These are phyloP conservation scores for Cladosporium sp. DNA, from an alignment of 2,329 filamentous ascomycete species.

Conservation along the genomic window DNA sequence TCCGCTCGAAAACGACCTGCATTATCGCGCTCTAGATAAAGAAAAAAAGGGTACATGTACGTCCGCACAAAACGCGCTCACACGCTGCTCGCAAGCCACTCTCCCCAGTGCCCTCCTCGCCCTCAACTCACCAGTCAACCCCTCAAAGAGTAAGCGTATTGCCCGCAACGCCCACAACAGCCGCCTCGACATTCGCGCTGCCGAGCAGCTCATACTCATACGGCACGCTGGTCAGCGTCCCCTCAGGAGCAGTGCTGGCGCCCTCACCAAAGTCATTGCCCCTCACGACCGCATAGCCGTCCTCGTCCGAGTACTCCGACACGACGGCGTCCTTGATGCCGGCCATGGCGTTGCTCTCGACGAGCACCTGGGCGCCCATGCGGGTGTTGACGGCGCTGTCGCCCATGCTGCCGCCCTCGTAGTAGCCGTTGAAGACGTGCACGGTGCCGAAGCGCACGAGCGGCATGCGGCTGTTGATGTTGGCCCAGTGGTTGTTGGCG, in stretches of 20 bases:
- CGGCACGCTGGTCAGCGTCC: conserved; percentile 29
- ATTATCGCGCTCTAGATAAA: not conserved
- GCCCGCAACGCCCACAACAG: conserved; percentile 36
- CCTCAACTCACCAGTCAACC: not conserved
- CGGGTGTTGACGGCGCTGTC: conserved; percentile 38
- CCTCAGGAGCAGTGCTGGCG: conserved; percentile 25
- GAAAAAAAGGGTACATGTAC: no score
- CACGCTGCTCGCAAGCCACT: not conserved
- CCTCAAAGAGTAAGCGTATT: conserved; percentile 31
- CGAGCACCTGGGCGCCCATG: conserved; percentile 37
- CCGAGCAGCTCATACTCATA: conserved; percentile 32
- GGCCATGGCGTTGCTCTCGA: conserved; percentile 37
- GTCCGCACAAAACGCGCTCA: no score
- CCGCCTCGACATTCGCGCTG: conserved; percentile 31
- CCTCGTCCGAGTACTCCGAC: conserved; percentile 25
- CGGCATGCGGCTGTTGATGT: conserved; percentile 59
- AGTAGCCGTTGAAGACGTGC: conserved; percentile 54
- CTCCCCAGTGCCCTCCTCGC: not conserved
- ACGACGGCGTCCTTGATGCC: conserved; percentile 31
- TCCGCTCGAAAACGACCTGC: not conserved
- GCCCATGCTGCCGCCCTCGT: conserved; percentile 27
- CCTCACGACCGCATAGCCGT: conserved; percentile 31
- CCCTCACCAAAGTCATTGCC: conserved; percentile 33
- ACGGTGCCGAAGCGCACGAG: conserved; percentile 61
- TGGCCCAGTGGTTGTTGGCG: conserved; percentile 59